Evolutionary conservation across 495 filamentous ascomycete species (phyloP).

Genomic region (Neurospora sublineolata): DNA sequence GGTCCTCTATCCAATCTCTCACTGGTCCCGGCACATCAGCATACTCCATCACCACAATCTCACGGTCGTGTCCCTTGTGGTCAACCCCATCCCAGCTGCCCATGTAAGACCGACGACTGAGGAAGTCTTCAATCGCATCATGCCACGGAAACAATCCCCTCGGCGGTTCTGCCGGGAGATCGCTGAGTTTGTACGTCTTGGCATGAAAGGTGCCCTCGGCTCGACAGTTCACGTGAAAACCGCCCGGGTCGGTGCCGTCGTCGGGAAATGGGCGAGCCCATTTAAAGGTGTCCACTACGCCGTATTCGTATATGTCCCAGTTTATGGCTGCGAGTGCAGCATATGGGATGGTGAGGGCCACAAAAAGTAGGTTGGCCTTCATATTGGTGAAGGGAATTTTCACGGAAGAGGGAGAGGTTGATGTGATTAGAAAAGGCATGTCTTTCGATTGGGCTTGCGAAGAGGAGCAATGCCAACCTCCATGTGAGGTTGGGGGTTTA

Average conservation of each 20-base stretch:
- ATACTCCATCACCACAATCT: slow-evolving; percentile 25
- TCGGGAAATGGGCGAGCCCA: slow-evolving; percentile 24
- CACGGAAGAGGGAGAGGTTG: not conserved
- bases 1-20: slow-evolving; percentile 22
- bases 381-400: not conserved
- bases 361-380: not conserved
- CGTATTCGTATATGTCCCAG: slow-evolving; percentile 23
- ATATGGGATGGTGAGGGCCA: not conserved
- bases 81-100: slow-evolving; percentile 27
- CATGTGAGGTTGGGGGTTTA: not conserved
- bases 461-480: not conserved
- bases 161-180: slow-evolving; percentile 12
- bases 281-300: slow-evolving; percentile 20
- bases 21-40: slow-evolving; percentile 18
- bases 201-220: slow-evolving; percentile 15
- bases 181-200: slow-evolving; percentile 20
- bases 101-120: slow-evolving; percentile 11
- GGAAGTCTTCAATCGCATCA: slow-evolving; percentile 14
- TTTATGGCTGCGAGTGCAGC: slow-evolving; percentile 9
- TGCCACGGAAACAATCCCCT: slow-evolving; percentile 18
- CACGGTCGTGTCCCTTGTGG: slow-evolving; percentile 19
- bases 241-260: slow-evolving; percentile 17
- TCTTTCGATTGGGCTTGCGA: not conserved
- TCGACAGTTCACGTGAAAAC: slow-evolving; percentile 21
- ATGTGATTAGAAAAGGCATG: not conserved